Evolutionary conservation across 164 flowering plant genomes (phyloP).

Genomic region (Kingdonia uniflora): DNA sequence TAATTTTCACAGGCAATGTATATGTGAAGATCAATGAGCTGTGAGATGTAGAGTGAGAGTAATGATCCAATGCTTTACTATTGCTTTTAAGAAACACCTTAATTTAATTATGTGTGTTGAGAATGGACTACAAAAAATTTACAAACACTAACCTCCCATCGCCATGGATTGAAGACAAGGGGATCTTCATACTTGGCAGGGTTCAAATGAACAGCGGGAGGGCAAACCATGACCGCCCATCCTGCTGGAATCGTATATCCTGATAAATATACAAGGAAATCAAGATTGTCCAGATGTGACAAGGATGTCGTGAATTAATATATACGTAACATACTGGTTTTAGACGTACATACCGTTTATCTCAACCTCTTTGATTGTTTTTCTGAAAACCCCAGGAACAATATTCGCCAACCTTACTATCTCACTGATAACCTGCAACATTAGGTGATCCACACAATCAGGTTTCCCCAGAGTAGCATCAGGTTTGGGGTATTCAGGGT

Average conservation of each 20-base stretch:
- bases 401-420: conserved; percentile 68
- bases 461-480: too few species aligned
- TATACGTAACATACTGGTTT: background rate
- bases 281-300: background rate
- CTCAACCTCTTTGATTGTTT: conserved; percentile 37
- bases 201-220: conserved; percentile 3
- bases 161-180: background rate
- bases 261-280: too few species aligned
- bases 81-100: too few species aligned
- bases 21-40: too few species aligned
- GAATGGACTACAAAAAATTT: too few species aligned
- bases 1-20: too few species aligned
- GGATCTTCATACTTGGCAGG: background rate
- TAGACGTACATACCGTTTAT: conserved; percentile 34
- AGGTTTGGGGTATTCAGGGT: too few species aligned
- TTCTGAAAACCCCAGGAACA: conserved; percentile 62
- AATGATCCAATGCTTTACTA: too few species aligned
- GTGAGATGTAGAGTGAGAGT: too few species aligned
- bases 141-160: conserved; percentile 1
- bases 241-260: conserved; percentile 2
- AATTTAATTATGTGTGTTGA: too few species aligned
- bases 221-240: background rate
- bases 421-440: conserved; percentile 55
- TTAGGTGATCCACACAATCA: background rate
- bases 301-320: background rate